Evolutionary conservation across 805 yeast genomes (phyloP), one percentile per base, ranked within the genome.

Genomic region (Barnettozyma sucrosica): DNA sequence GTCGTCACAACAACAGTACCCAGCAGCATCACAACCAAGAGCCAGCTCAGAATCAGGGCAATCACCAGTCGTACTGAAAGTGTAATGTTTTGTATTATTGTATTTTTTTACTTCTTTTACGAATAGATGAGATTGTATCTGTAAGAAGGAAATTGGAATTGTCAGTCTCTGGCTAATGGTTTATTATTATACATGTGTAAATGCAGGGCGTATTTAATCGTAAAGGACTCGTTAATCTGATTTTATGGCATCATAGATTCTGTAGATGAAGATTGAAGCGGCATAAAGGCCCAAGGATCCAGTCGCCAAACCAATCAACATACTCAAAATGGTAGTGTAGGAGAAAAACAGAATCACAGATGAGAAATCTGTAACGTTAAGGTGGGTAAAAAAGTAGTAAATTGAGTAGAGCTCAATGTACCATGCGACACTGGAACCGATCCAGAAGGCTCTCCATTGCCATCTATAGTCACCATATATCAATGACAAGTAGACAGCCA

Each of bases 361-460:
- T 10, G 85, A 80, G 54, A 83, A 75, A 53, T 84, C 92, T 25
- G 78, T 74, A 41, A 86, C 74, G 41, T 78, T 75, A 62, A 86
- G 69, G 56, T 76, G 73, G 44, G 70, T 68, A 44, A 77, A 57
- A 57, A 79, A 77, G 62, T 89, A 87, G 59, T 83, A 85, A 19
- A 83, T 57, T 6, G 92, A 77, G 62, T 85, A 88, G 8, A 71
- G 63, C 53, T 79, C 79, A 49, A 89, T 72, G 66, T 84, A 87
- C 72, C 83, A 71, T 26, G 89, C 88, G 42, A 86, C 76, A 48
- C 90, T 80, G 4, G 79, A 69, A 5, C 95, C 87, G 25, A 81
- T 78, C 46, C 79, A 63, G 64, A 87, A 88, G 11, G 89, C 71
- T 54, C 82, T 73, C 96, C 96, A 88, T 61, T 86, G 87, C 96